Evolutionary conservation across 108 stramenopile species (phyloP).

Genomic region (Skeletonema marinoi): DNA sequence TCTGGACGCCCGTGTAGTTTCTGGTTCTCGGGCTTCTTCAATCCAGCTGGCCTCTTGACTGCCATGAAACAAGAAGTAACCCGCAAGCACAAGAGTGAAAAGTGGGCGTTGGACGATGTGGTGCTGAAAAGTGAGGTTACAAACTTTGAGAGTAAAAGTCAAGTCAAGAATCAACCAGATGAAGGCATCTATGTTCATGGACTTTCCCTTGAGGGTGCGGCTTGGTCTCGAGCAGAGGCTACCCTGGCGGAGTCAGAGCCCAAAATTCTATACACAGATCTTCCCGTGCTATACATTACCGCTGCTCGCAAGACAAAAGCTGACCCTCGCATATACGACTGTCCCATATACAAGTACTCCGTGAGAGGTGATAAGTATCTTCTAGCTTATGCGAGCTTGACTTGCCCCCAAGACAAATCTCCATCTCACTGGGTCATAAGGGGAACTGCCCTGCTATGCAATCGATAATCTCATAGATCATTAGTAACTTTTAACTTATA

Average conservation of each 20-base stretch:
- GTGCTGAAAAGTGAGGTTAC: conserved; percentile 88
- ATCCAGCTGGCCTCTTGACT: conserved; percentile 87
- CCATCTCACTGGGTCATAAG: conserved; percentile 82
- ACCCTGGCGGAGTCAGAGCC: conserved; percentile 75
- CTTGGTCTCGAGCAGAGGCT: conserved; percentile 72
- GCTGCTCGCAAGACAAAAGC: conserved; percentile 64
- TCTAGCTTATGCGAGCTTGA: conserved; percentile 77
- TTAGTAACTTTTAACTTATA: too few relatives aligned
- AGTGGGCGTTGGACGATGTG: conserved; percentile 92
- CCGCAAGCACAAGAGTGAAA: conserved; percentile 76
- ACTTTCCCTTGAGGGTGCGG: conserved; percentile 86
- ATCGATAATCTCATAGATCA: conserved; percentile 42
- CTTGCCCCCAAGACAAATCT: conserved; percentile 57
- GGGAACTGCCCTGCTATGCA: conserved; percentile 76
- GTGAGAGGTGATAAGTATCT: conserved; percentile 85
- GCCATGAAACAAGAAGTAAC: conserved; percentile 94
- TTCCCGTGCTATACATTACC: conserved; percentile 81
- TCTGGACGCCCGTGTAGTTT: conserved; percentile 74
- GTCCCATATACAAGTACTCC: conserved; percentile 89
- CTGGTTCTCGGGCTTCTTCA: conserved; percentile 92
- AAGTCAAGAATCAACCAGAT: conserved; percentile 64
- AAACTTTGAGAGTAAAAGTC: conserved; percentile 51
- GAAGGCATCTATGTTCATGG: conserved; percentile 92
- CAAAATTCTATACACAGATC: conserved; percentile 73
- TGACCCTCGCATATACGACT: conserved; percentile 74